Conservation (phyloP, 2,329 filamentous ascomycete species). For the Coniochaeta prunicola region DNA sequence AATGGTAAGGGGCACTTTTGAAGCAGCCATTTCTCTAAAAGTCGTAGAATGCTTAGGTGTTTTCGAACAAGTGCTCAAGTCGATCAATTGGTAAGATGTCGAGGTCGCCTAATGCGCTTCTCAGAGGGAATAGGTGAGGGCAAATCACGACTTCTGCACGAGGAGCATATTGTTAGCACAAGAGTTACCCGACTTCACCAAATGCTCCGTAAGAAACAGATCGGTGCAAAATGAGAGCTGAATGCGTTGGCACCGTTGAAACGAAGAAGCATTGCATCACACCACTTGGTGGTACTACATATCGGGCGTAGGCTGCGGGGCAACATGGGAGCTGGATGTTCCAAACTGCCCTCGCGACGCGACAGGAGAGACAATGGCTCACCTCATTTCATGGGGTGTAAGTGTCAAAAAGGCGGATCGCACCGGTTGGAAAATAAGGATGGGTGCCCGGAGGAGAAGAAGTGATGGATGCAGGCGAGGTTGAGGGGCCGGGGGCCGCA, state of each 20-base stretch:
- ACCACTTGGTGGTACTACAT: not conserved
- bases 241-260: not conserved
- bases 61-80: not conserved
- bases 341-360: not conserved
- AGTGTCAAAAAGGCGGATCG: not conserved
- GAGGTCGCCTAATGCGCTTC: not conserved
- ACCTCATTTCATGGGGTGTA: not conserved
- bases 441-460: not conserved
- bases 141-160: not conserved
- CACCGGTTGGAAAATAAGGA: not conserved
- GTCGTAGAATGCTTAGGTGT: not conserved
- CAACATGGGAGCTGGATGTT: not conserved
- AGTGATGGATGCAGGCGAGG: not conserved
- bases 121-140: not conserved
- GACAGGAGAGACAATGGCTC: not conserved
- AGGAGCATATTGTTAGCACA: not conserved
- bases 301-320: not conserved
- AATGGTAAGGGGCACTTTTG: conserved; percentile 44
- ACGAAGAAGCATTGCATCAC: not conserved
- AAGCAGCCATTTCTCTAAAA: conserved; percentile 22
- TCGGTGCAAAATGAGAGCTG: not conserved
- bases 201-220: not conserved
- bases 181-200: not conserved
- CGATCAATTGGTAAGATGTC: not conserved
- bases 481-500: not conserved